Evolutionary conservation across 495 filamentous ascomycete genomes (phyloP), one percentile per base, ranked within the genome.

Genomic region (Penicillium parvum): DNA sequence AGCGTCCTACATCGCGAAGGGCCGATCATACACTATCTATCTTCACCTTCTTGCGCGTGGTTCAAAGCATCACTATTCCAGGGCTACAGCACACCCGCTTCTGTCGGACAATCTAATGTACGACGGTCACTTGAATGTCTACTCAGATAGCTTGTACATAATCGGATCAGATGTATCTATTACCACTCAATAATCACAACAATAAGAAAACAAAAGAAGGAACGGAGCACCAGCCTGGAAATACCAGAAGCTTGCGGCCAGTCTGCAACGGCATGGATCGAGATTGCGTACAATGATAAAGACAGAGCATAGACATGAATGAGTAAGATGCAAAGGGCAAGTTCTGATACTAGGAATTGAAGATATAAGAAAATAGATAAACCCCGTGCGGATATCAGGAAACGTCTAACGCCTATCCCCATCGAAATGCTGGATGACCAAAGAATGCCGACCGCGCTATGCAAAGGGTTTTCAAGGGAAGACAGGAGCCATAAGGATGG

Each of bases 401-500:
- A 58, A 60, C 42, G 34, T 49, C 42, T 33, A 62, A 71, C 64
- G 62, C 65, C 65, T 53, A 50, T 52, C 48, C 32, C 45, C 40
- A 39, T 66, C 57, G 57, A 67, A 59, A 69, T 65, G 61, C 51
- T 58, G 58, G 51, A 63, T 60, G 49, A 57, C 55, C 50, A 58
- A 59, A 60, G 32, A 47, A 65, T 65, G 65, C 65, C 56, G 62
- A 65, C 61, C 68, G 47, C 68, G 66, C 68, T 72, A 72, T 72
- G 68, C 68, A 70, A 69, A 64, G 49, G 44, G 49, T 57, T 50
- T 53, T 37, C 34, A 50, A 45, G 43, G 30, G 40, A 58, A 58
- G 49, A 49, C 33, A 49, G 55, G 42, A 50, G 48, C 47, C 48
- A 32, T 53, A 57, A 53, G 43, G 48, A 52, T 58, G 50, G 55